Percentiles rank a stretch among this genome's conserved stretches.
phyloP scores from a whole-genome alignment of 2,329 filamentous ascomycete species.

The Paraphaeosphaeria sporulosa region DNA sequence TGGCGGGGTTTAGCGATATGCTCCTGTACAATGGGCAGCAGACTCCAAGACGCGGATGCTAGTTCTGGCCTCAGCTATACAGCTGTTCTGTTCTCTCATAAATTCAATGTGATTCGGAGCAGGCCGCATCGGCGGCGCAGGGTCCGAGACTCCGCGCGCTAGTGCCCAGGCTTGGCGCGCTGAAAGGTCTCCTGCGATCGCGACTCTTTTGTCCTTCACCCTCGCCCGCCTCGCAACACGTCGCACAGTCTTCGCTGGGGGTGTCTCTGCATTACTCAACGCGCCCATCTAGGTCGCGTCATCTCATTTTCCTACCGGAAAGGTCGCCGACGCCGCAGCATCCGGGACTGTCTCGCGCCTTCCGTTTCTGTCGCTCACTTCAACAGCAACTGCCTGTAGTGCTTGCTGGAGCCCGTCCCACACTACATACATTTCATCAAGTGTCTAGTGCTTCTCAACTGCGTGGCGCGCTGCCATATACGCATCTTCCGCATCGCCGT shows the following conservation, averaged over 20 bases:
- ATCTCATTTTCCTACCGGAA: neutral
- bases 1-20: neutral
- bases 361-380: conserved; percentile 11
- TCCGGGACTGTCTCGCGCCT: conserved; percentile 8
- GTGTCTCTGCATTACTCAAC: conserved; percentile 5
- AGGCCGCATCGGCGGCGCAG: conserved; percentile 11
- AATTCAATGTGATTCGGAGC: conserved; percentile 22
- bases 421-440: conserved; percentile 2
- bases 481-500: conserved; percentile 8
- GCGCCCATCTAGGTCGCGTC: neutral
- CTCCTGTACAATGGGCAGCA: neutral
- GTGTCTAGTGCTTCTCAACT: conserved; percentile 8
- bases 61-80: conserved; percentile 1
- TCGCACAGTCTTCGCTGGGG: conserved; percentile 14
- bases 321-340: neutral
- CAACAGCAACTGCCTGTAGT: conserved; percentile 12
- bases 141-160: conserved; percentile 7
- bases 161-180: conserved; percentile 25
- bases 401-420: neutral
- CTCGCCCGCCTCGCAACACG: conserved; percentile 17
- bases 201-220: conserved; percentile 15
- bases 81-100: conserved; percentile 6
- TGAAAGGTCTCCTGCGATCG: conserved; percentile 15
- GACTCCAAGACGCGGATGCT: neutral
- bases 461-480: conserved; percentile 13